A percentile compares a stretch with the other conserved stretches of the same genome.
These are phyloP conservation scores for Vachellia collinsii DNA, from an alignment of 306 rosid species.

Conservation along the genomic window DNA sequence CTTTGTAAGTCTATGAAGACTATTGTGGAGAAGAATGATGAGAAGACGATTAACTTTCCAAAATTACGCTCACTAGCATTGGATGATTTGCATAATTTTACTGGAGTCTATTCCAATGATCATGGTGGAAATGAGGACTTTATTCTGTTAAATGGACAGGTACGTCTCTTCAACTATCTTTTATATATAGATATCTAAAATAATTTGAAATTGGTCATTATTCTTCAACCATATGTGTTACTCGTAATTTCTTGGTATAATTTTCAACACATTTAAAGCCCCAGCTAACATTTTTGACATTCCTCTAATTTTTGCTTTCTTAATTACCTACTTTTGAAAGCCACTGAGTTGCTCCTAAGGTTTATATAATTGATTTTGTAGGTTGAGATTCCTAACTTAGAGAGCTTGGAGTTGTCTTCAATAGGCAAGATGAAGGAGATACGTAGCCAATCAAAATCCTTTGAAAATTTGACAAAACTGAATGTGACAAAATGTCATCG, in stretches of 20 bases:
- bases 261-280: no score
- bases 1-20: neutral
- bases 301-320: no score
- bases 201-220: no score
- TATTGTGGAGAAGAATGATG: neutral
- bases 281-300: no score
- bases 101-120: no score
- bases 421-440: neutral
- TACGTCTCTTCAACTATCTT: neutral
- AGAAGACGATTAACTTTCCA: neutral
- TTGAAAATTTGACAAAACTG: constrained; percentile 24
- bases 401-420: constrained; percentile 26
- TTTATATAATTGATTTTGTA: neutral
- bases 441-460: constrained; percentile 2
- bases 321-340: no score
- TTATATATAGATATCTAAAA: no score
- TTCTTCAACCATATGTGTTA: no score
- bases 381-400: constrained; percentile 39
- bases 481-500: constrained; percentile 9
- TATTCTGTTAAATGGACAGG: constrained; percentile 15
- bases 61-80: constrained; percentile 1
- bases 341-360: neutral
- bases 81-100: neutral
- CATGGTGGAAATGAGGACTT: neutral
- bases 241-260: no score